These are phyloP conservation scores for Magnusiomyces suaveolens DNA, from an alignment of 1,139 yeast species.

Conservation along the genomic window DNA sequence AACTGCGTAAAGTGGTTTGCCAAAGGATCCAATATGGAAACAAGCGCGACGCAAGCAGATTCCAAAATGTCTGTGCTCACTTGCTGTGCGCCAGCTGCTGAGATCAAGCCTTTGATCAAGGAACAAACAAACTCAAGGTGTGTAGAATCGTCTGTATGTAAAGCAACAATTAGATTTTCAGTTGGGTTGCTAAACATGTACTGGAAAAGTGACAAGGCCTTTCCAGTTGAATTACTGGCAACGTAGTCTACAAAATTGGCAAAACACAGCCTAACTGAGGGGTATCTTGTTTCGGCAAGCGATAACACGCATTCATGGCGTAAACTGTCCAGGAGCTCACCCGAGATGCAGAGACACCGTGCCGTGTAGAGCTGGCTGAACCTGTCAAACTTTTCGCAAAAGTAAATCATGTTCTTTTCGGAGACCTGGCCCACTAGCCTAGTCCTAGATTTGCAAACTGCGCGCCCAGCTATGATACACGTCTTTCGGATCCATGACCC, in stretches of 20 bases:
- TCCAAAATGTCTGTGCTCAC: constrained; percentile 42
- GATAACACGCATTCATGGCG: constrained; percentile 21
- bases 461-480: constrained; percentile 31
- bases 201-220: neutral
- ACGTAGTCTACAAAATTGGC: neutral
- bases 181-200: constrained; percentile 8
- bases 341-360: constrained; percentile 46
- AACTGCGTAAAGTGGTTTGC: neutral
- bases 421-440: neutral
- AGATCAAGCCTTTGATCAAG: constrained; percentile 44
- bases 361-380: constrained; percentile 18
- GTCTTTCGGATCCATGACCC: constrained; percentile 62
- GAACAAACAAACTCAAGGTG: constrained; percentile 31
- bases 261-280: neutral
- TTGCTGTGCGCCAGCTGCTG: constrained; percentile 52
- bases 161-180: constrained; percentile 15
- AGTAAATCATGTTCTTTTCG: neutral
- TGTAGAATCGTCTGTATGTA: constrained; percentile 18
- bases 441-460: neutral
- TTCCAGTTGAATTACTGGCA: constrained; percentile 2
- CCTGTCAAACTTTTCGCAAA: constrained; percentile 11
- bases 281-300: neutral
- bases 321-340: constrained; percentile 41
- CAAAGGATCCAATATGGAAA: neutral
- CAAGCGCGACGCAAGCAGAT: neutral